Base-by-base conservation (phyloP, 805 yeast species). In the Yarrowia sp. region DNA sequence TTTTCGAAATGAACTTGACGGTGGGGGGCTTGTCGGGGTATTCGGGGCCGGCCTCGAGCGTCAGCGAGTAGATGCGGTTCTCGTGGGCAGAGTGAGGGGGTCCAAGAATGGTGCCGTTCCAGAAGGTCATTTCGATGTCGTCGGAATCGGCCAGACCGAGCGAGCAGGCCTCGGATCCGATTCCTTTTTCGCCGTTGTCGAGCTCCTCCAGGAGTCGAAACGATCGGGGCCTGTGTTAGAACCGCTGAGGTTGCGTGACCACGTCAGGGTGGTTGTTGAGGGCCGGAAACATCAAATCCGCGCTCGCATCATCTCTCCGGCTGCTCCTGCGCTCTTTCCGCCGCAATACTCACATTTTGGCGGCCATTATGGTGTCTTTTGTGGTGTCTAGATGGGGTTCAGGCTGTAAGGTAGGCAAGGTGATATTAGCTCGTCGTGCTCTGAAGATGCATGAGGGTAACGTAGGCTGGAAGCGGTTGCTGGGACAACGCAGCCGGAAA, bases 21-120 rank as follows among this genome's bases (percentile, higher is more conserved):
- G 73, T 72, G 14, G 99, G 99, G 3, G 99, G 97, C 67, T 80
- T 73, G 65, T 88, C 94, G 0, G 99, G 99, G 72, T 94, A 94
- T 6, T 80, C 77, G 5, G 83, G 84, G 19, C 91, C 97, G 73
- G 97, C 92, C 65, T 83, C 84, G 53, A 94, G 84, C 60, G 82
- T 84, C 62, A 94, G 78, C 33, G 90, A 86, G 73, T 94, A 94
- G 65, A 94, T 94, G 71, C 99, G 81, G 74, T 94, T 94, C 73
- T 92, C 97, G 73, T 93, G 97, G 25, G 83, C 78, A 55, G 84
- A 83, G 70, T 88, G 96, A 33, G 99, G 99, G 4, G 99, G 99
- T 0, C 99, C 99, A 66, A 94, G 78, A 59, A 94, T 93, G 32
- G 99, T 94, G 12, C 97, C 99, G 75, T 92, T 94, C 99, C 99